Evolutionary conservation across 2,329 filamentous ascomycete species (phyloP).

Genomic region (Apiospora sp.): DNA sequence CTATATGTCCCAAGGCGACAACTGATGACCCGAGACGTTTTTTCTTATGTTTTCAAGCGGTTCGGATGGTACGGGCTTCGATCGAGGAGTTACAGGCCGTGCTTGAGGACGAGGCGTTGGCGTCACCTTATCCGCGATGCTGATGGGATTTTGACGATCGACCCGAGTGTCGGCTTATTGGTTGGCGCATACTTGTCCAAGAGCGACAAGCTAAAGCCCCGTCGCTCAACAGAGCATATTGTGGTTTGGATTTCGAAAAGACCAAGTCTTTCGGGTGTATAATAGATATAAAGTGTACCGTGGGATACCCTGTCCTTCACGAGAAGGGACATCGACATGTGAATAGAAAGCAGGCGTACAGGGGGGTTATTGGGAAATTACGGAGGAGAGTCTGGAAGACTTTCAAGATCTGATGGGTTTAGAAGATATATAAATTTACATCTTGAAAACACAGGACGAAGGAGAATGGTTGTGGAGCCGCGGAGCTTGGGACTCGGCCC

Average conservation of each 20-base stretch:
- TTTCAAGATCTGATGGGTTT: too few relatives aligned
- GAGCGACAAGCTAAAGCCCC: neutral
- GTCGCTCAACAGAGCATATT: neutral
- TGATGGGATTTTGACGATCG: neutral
- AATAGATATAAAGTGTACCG: neutral
- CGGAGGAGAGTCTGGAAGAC: neutral
- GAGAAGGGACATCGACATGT: neutral
- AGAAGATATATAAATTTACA: neutral
- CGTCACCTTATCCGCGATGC: constrained; percentile 11
- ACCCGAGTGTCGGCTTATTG: neutral
- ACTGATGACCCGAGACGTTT: constrained; percentile 10
- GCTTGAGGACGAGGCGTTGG: constrained; percentile 13
- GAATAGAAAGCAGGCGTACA: neutral
- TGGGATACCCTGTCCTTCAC: neutral
- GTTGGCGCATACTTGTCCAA: neutral
- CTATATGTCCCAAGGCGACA: constrained; percentile 14
- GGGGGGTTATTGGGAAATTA: neutral
- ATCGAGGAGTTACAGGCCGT: constrained; percentile 16
- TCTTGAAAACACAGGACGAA: neutral
- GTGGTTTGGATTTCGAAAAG: neutral
- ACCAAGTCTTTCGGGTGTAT: neutral
- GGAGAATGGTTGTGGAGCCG: neutral
- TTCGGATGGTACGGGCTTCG: constrained; percentile 11
- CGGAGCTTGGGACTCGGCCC: constrained; percentile 4
- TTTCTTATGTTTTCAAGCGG: constrained; percentile 14